Evolutionary conservation across 139 green algal genomes (phyloP).

Genomic region (Edaphochlamys debaryana): DNA sequence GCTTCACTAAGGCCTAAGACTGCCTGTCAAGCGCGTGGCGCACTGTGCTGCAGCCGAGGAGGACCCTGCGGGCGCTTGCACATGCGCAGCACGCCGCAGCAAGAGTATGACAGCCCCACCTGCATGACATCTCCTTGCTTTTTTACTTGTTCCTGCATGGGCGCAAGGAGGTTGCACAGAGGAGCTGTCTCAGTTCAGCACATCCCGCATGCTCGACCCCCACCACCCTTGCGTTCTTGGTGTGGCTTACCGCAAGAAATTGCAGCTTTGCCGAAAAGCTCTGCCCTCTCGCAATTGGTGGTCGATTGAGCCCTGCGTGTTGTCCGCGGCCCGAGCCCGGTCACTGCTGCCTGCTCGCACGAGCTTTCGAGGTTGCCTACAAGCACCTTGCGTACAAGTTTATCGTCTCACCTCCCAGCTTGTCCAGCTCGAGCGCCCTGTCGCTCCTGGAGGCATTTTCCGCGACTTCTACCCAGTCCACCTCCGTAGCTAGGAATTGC

Average conservation of each 20-base stretch:
- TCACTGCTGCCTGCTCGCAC: too few relatives aligned
- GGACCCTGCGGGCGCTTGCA: too few relatives aligned
- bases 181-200: not conserved
- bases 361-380: too few relatives aligned
- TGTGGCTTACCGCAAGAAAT: conserved; percentile 18
- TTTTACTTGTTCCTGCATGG: conserved; percentile 21
- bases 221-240: too few relatives aligned
- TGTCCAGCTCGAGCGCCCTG: conserved; percentile 7
- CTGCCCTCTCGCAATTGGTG: conserved; percentile 17
- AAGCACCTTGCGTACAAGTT: not conserved
- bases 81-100: too few relatives aligned
- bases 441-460: not conserved
- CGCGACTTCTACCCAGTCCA: not conserved
- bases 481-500: too few relatives aligned
- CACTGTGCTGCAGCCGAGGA: too few relatives aligned
- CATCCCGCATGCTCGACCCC: not conserved
- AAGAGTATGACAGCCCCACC: not conserved
- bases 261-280: conserved; percentile 25
- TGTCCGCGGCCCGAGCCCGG: too few relatives aligned
- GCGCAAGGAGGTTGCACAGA: too few relatives aligned
- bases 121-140: conserved; percentile 44
- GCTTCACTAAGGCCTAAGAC: too few relatives aligned
- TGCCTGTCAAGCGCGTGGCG: too few relatives aligned
- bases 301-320: conserved; percentile 30
- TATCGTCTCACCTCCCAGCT: conserved; percentile 2